Evolutionary conservation across 306 rosid species (phyloP), one percentile per base, ranked within the genome.

Genomic region (Trichosanthes truncata): DNA sequence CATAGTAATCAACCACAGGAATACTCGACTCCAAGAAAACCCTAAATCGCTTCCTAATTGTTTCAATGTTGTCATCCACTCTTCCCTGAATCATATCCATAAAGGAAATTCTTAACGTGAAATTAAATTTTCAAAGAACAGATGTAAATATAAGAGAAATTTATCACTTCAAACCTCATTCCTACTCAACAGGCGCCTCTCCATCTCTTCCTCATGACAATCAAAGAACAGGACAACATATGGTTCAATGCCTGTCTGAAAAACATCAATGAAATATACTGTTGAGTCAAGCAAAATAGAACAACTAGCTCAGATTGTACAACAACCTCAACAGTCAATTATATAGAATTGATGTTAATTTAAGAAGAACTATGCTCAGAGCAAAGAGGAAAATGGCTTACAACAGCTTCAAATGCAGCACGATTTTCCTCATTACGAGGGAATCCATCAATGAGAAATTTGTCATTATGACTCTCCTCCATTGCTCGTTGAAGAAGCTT

Each of bases 351-450:
- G 25, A 49, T 33, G 23, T 53, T 66, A 7, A 21, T 31, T 21
- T 45, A 10, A 62, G 4, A 51, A 23, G 48, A 59, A 31, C 21
- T 17, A 25, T 53, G 41, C 57, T 56, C 21, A 36, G 72, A 78
- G 25, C 18, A 67, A 66, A 49, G 60, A 65, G 78, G 21, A 26
- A 48, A 26, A 26, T 73, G 82, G 63, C 89, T 86, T 83, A 95
- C 99, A 85, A 91, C 98, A 6, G 80, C 84, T 87, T 96, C 99
- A 85, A 96, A 96, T 56, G 99, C 99, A 41, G 98, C 98, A 83
- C 97, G 99, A 80, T 93, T 96, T 91, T 96, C 99, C 88, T 96
- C 98, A 78, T 96, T 93, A 62, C 99, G 99, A 65, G 99, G 99
- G 84, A 96, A 96, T 74, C 99, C 99, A 88, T 96, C 99, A 86